phyloP scores from a whole-genome alignment of 202 grass and related monocot genomes.

The Setaria italica region DNA sequence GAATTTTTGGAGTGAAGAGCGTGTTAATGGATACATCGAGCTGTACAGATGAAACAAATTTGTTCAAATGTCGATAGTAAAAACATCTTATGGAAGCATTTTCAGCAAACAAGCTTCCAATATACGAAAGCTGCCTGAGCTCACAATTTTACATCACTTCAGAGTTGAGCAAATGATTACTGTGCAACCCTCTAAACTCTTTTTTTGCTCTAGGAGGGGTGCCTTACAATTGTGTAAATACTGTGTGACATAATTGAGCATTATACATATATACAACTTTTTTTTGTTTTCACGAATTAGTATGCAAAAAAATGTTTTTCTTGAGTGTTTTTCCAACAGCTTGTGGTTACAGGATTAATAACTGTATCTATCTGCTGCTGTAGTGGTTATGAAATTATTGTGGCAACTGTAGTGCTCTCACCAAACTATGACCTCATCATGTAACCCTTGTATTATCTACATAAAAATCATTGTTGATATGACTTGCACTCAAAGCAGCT shows the following conservation, averaged over 20 bases:
- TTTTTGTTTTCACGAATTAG: conserved; percentile 3
- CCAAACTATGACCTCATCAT: conserved; percentile 12
- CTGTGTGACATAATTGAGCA: background rate
- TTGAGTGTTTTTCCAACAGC: background rate
- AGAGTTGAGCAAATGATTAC: background rate
- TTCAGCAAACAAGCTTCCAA: conserved; percentile 27
- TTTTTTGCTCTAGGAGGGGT: conserved; percentile 7
- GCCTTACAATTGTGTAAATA: conserved; percentile 28
- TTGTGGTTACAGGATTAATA: conserved; percentile 37
- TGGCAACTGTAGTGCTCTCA: background rate
- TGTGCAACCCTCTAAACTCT: conserved; percentile 16
- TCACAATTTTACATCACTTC: background rate
- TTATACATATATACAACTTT: conserved; percentile 4
- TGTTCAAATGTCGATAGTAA: conserved; percentile 30
- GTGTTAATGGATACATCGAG: conserved; percentile 6
- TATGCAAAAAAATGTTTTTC: conserved; percentile 6
- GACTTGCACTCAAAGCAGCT: conserved; percentile 39
- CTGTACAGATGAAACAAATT: conserved; percentile 17
- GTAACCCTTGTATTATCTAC: background rate
- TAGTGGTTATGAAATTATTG: conserved; percentile 37
- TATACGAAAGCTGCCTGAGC: conserved; percentile 27
- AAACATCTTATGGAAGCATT: conserved; percentile 26
- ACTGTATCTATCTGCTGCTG: conserved; percentile 12
- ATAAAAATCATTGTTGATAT: conserved; percentile 5
- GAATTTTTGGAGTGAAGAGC: conserved; percentile 23